A percentile compares a stretch with the other conserved stretches of the same genome.
These are phyloP conservation scores for Grifola frondosa DNA, from an alignment of 1,284 basidiomycete species.

Conservation along the genomic window DNA sequence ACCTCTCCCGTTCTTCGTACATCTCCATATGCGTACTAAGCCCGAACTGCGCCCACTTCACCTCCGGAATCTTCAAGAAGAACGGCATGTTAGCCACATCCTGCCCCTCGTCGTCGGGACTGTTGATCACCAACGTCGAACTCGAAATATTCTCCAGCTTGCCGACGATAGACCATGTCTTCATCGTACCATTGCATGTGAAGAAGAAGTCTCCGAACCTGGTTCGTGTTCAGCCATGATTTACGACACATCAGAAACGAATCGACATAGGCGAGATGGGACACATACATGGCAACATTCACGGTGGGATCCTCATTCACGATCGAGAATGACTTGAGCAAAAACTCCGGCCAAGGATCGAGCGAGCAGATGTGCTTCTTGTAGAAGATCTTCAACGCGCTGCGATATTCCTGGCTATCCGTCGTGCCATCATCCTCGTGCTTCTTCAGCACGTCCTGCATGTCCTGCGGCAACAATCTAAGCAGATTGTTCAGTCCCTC, in stretches of 20 bases:
- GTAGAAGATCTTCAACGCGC: constrained; percentile 43
- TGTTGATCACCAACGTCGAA: constrained; percentile 26
- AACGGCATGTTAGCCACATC: constrained; percentile 18
- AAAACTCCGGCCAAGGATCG: constrained; percentile 40
- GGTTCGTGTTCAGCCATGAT: constrained; percentile 13
- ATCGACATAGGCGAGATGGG: not conserved
- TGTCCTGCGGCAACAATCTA: constrained; percentile 38
- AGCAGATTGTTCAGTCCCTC: constrained; percentile 30
- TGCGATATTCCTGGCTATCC: constrained; percentile 42
- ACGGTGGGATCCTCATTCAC: constrained; percentile 46
- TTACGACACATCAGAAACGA: not conserved
- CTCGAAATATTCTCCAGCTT: constrained; percentile 19
- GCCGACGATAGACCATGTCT: constrained; percentile 21
- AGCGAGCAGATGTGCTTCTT: constrained; percentile 44
- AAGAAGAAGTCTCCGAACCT: constrained; percentile 16
- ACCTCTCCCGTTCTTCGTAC: constrained; percentile 47
- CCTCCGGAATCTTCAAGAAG: constrained; percentile 18
- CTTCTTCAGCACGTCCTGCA: constrained; percentile 43
- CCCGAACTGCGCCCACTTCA: constrained; percentile 49
- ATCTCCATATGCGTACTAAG: constrained; percentile 46
- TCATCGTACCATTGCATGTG: constrained; percentile 19
- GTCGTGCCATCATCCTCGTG: constrained; percentile 48
- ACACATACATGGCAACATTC: constrained; percentile 41
- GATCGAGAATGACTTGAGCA: constrained; percentile 25
- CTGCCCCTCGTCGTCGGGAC: constrained; percentile 20